Evolutionary conservation across 2,329 filamentous ascomycete species (phyloP).

Genomic region (Shiraia sp.): DNA sequence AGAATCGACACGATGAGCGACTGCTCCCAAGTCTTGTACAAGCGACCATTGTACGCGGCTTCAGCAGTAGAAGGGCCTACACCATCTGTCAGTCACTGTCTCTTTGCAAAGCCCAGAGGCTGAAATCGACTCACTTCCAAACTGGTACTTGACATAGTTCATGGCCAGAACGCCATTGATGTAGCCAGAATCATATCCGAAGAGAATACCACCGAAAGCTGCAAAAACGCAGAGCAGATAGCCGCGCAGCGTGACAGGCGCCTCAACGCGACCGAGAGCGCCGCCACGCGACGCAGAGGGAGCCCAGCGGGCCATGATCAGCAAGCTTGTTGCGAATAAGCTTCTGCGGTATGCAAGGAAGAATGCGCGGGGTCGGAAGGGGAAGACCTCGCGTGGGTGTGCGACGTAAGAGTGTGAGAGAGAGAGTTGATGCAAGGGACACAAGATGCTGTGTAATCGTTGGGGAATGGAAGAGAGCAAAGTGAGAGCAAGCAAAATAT

Average conservation of each 20-base stretch:
- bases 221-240: conserved; percentile 53
- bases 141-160: conserved; percentile 42
- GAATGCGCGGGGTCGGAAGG: conserved; percentile 1
- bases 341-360: conserved; percentile 8
- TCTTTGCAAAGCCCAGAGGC: background rate
- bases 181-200: conserved; percentile 79
- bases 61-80: conserved; percentile 58
- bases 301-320: conserved; percentile 29
- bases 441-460: background rate
- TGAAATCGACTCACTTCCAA: conserved; percentile 43
- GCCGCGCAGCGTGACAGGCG: conserved; percentile 52
- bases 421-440: conserved; percentile 2
- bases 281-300: conserved; percentile 18
- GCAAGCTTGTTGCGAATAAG: conserved; percentile 10
- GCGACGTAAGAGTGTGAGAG: conserved; percentile 1
- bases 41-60: conserved; percentile 45
- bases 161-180: conserved; percentile 66
- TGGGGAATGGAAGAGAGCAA: background rate
- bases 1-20: conserved; percentile 80
- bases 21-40: conserved; percentile 56
- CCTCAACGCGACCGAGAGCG: conserved; percentile 59
- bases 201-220: conserved; percentile 66
- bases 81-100: conserved; percentile 38
- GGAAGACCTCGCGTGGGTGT: conserved; percentile 2
- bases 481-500: conserved; percentile 3